These are phyloP conservation scores for Sphagnum tenellum DNA, from an alignment of 225 moss, liverwort and hornwort genomes.

Conservation along the genomic window DNA sequence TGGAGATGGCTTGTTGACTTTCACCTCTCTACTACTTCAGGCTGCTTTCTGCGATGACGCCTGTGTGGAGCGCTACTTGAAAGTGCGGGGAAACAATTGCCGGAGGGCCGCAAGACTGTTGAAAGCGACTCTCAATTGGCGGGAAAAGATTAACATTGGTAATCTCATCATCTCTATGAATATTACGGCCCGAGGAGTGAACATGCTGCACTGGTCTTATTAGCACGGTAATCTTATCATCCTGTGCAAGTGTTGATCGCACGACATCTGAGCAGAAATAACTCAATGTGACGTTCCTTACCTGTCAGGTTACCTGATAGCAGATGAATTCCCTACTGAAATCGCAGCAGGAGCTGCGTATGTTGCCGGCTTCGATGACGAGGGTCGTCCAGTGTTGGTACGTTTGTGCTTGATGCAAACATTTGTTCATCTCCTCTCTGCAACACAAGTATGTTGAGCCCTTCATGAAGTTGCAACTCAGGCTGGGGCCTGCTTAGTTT, in stretches of 20 bases:
- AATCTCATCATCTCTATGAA: constrained; percentile 6
- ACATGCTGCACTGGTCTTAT: no score
- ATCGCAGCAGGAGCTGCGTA: constrained; percentile 84
- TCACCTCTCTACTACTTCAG: constrained; percentile 18
- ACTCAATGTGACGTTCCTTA: no score
- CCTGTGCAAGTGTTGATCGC: no score
- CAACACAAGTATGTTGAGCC: not conserved
- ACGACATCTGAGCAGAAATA: no score
- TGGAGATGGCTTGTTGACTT: not conserved
- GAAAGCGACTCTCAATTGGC: constrained; percentile 71
- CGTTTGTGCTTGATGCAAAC: not conserved
- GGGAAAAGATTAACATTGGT: constrained; percentile 81
- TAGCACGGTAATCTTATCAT: no score
- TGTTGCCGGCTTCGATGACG: constrained; percentile 71
- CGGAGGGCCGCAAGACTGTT: constrained; percentile 79
- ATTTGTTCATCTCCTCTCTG: not conserved
- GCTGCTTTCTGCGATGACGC: constrained; percentile 71
- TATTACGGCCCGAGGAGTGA: no score
- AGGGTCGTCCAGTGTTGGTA: constrained; percentile 90
- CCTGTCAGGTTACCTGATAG: constrained; percentile 66
- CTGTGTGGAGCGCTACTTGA: constrained; percentile 66
- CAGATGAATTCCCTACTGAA: constrained; percentile 93
- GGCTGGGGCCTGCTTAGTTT: no score
- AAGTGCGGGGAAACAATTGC: constrained; percentile 59
- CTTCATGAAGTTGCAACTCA: no score